A percentile compares a stretch with the other conserved stretches of the same genome.
Evolutionary conservation across 768 basidiomycete genomes (phyloP).

Genomic region (Cystofilobasidium macerans): DNA sequence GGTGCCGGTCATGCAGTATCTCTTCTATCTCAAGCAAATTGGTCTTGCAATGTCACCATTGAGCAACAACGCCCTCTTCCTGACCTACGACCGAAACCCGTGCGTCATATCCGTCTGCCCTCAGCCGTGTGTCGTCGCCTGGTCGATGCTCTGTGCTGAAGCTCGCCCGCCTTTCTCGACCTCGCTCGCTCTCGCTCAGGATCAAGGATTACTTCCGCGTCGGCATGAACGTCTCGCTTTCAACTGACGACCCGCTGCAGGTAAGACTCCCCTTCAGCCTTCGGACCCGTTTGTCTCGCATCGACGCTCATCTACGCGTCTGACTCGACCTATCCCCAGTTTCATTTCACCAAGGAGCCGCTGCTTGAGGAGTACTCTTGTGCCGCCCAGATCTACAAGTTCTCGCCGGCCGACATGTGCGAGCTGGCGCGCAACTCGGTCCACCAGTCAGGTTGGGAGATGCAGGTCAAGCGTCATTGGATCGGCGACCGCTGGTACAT

Average conservation of each 20-base stretch:
- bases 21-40: constrained; percentile 96
- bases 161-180: not conserved
- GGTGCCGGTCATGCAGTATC: constrained; percentile 90
- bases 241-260: constrained; percentile 26
- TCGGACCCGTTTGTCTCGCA: no score
- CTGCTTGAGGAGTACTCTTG: constrained; percentile 94
- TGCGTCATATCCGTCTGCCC: constrained; percentile 26
- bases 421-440: constrained; percentile 98
- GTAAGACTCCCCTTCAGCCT: constrained; percentile 13
- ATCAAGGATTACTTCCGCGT: constrained; percentile 92
- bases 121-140: no score
- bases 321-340: no score
- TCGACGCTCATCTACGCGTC: no score
- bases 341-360: constrained; percentile 99
- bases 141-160: not conserved
- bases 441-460: constrained; percentile 92
- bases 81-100: constrained; percentile 93
- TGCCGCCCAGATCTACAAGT: constrained; percentile 96
- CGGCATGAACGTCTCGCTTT: constrained; percentile 58
- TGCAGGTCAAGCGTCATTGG: constrained; percentile 75
- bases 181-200: not conserved
- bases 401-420: constrained; percentile 67
- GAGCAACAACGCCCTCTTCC: constrained; percentile 93
- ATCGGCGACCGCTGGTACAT: constrained; percentile 87
- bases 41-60: constrained; percentile 97